Conservation (phyloP, 495 filamentous ascomycete species). For the Aspergillus biplanus region DNA sequence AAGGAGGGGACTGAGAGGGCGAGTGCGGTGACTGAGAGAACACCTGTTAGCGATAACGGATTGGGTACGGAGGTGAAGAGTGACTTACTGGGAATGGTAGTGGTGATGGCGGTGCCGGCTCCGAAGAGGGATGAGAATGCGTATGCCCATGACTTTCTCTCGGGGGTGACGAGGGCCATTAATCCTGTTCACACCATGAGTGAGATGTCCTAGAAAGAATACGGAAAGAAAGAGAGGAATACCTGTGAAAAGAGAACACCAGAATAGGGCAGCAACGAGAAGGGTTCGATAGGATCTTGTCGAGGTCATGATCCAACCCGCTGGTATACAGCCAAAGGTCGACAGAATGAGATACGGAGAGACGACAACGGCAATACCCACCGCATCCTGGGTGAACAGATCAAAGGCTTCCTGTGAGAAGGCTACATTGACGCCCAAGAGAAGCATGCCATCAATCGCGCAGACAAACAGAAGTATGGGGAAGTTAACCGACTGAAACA, state of each 20-base stretch:
- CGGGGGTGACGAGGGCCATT: background rate
- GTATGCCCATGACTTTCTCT: background rate
- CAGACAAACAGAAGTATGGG: background rate
- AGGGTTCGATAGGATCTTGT: slow-evolving; percentile 1
- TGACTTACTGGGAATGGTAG: background rate
- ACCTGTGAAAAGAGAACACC: slow-evolving; percentile 3
- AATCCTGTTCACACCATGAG: background rate
- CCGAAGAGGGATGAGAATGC: background rate
- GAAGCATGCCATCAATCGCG: slow-evolving; percentile 7
- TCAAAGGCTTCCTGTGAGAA: background rate
- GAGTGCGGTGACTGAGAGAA: background rate
- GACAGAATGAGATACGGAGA: background rate
- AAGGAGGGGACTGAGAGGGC: slow-evolving; percentile 3
- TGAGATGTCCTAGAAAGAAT: background rate
- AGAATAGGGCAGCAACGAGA: background rate
- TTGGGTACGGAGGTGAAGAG: background rate
- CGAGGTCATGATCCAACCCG: background rate
- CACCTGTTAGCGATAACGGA: background rate
- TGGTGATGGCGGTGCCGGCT: background rate
- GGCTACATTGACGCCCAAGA: slow-evolving; percentile 2
- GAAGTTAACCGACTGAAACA: slow-evolving; percentile 3
- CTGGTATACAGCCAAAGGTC: background rate
- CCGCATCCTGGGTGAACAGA: background rate
- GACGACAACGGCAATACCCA: background rate
- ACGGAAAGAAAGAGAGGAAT: background rate